Conservation (phyloP, 2,329 filamentous ascomycete species). For the Fusarium sp. region DNA sequence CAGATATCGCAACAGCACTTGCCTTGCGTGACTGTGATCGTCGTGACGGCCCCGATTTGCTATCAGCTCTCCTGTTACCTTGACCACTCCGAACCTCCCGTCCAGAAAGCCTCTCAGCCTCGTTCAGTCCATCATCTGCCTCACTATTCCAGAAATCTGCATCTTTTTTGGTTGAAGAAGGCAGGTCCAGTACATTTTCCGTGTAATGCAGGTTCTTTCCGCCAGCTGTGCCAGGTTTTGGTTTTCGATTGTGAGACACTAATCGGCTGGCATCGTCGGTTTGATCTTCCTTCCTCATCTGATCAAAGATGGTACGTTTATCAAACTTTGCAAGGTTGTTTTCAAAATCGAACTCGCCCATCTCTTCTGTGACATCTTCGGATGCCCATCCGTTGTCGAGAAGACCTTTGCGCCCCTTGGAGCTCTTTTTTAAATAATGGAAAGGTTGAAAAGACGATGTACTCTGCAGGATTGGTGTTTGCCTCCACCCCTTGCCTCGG, state of each 20-base stretch:
- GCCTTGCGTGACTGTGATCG: conserved; percentile 70
- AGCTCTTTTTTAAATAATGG: conserved; percentile 68
- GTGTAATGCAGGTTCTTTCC: conserved; percentile 93
- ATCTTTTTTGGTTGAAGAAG: conserved; percentile 54
- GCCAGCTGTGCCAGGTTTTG: conserved; percentile 76
- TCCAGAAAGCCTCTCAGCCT: conserved; percentile 60
- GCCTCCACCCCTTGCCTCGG: conserved; percentile 67
- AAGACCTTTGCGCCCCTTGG: conserved; percentile 57
- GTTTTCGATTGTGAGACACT: conserved; percentile 84
- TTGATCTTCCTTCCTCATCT: conserved; percentile 89
- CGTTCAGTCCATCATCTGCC: conserved; percentile 69
- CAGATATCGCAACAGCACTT: conserved; percentile 54
- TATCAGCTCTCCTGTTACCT: conserved; percentile 63
- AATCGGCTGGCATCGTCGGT: conserved; percentile 92
- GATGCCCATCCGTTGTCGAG: conserved; percentile 90
- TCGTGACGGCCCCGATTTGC: conserved; percentile 61
- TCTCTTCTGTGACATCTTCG: conserved; percentile 93
- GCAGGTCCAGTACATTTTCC: conserved; percentile 86
- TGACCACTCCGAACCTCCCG: conserved; percentile 64
- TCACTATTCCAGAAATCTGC: conserved; percentile 80
- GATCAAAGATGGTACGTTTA: conserved; percentile 89
- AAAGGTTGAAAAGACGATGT: conserved; percentile 73
- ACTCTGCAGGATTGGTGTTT: conserved; percentile 70
- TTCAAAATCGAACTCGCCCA: conserved; percentile 95
- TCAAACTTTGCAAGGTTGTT: conserved; percentile 93